Conservation (phyloP, 2,329 filamentous ascomycete species). For the Westerdykella sp. region DNA sequence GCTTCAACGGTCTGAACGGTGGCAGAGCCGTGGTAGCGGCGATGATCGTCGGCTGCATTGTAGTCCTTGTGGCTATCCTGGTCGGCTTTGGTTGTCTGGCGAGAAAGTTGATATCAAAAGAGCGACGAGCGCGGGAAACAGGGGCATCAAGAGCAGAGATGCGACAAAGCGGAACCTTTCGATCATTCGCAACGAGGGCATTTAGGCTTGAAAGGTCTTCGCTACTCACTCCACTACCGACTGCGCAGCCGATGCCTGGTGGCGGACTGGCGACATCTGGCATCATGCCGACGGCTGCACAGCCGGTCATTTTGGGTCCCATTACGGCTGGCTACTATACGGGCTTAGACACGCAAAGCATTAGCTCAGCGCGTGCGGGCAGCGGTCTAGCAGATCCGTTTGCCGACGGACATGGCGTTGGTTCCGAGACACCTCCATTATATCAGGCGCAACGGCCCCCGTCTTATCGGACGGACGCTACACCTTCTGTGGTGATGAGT, state of each 20-base stretch:
- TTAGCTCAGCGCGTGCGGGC: constrained; percentile 10
- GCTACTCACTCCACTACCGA: constrained; percentile 8
- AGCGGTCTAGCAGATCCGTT: constrained; percentile 25
- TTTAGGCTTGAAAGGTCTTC: neutral
- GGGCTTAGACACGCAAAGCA: constrained; percentile 35
- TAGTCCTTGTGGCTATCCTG: neutral
- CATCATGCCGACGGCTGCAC: constrained; percentile 12
- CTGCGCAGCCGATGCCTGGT: constrained; percentile 13
- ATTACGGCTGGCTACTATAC: constrained; percentile 32
- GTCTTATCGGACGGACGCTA: too few relatives aligned
- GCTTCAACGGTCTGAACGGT: too few relatives aligned
- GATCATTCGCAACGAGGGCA: too few relatives aligned
- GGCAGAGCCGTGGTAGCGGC: too few relatives aligned
- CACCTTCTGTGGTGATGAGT: too few relatives aligned
- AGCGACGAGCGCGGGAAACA: too few relatives aligned
- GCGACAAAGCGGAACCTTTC: too few relatives aligned
- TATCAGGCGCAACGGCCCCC: constrained; percentile 30
- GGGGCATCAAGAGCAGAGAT: too few relatives aligned
- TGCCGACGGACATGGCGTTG: constrained; percentile 22
- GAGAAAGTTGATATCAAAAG: too few relatives aligned
- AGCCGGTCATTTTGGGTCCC: constrained; percentile 32
- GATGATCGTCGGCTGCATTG: neutral
- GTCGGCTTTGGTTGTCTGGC: too few relatives aligned
- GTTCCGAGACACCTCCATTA: constrained; percentile 32
- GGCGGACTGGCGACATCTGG: constrained; percentile 11